These are phyloP conservation scores for Colletotrichum sp. DNA, from an alignment of 2,329 filamentous ascomycete genomes.

Conservation along the genomic window DNA sequence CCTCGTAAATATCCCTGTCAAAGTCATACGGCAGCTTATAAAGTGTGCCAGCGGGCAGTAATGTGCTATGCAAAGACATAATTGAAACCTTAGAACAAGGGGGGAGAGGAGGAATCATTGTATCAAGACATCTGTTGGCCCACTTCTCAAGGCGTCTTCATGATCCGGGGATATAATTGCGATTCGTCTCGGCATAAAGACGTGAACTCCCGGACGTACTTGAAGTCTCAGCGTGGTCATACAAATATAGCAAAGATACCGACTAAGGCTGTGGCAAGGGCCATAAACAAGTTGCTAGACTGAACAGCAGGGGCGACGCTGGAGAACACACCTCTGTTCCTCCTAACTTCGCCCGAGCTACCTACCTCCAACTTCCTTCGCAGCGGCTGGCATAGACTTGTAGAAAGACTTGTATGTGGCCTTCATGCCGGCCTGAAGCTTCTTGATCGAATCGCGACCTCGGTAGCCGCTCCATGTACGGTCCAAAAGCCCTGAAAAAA, in stretches of 20 bases:
- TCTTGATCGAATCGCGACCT: neutral
- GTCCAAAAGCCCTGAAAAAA: neutral
- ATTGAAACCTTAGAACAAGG: fast-evolving
- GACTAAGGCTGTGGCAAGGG: neutral
- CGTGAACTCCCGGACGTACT: fast-evolving
- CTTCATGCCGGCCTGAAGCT: slow-evolving; percentile 3
- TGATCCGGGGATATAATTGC: fast-evolving
- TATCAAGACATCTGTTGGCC: fast-evolving
- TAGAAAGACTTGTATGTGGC: slow-evolving; percentile 4
- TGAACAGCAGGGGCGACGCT: neutral
- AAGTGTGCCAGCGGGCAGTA: too few species aligned
- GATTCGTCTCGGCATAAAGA: fast-evolving
- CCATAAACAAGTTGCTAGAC: neutral
- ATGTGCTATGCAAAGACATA: too few species aligned
- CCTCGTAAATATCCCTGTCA: too few species aligned
- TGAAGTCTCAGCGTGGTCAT: fast-evolving
- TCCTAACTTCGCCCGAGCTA: neutral
- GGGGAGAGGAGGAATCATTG: too few species aligned
- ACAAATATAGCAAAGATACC: fast-evolving
- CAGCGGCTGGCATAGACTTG: neutral
- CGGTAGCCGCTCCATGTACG: neutral
- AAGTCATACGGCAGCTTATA: too few species aligned
- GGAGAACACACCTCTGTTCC: neutral
- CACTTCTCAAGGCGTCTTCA: fast-evolving
- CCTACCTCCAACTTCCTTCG: neutral